Evolutionary conservation across 176 grass and related monocot species (phyloP), one percentile per base, ranked within the genome.

Genomic region (Paspalum vaginatum): DNA sequence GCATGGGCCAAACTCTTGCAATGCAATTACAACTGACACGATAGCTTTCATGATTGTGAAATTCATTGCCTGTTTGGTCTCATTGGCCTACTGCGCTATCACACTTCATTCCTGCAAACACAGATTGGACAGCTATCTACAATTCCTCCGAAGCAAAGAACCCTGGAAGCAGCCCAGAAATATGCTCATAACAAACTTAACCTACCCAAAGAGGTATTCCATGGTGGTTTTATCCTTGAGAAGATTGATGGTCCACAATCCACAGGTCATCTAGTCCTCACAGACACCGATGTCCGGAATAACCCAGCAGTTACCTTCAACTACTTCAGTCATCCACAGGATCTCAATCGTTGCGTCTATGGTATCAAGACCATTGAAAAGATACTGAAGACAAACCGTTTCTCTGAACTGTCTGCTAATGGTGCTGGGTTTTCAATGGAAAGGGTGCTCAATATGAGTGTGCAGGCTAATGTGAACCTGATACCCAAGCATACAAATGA

Each of bases 401-500:
- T 97, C 68, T 81, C 88, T 61, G 81, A 91, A 18, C 75, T 97
- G 13, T 58, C 85, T 25, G 63, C 82, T 22, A 71, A 83, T 59
- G 72, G 43, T 65, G 52, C 67, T 68, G 80, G 70, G 46, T 83
- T 70, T 83, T 65, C 83, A 52, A 86, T 86, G 80, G 91, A 97
- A 82, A 87, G 51, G 81, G 62, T 97, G 82, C 88, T 97, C 75
- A 97, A 97, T 65, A 93, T 91, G 68, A 97, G 93, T 11, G 83
- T 97, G 37, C 57, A 48, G 48, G 93, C 93, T 70, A 93, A 97
- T 64, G 80, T 97, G 40, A 97, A 97, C 61, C 53, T 97, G 81
- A 97, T 93, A 67, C 93, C 93, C 27, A 97, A 91, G 85, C 91
- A 93, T 83, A 87, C 90, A 43, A 91, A 97, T 71, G 91, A 92